Conservation (phyloP, 2,329 filamentous ascomycete species). For the Cladosporium sp. region DNA sequence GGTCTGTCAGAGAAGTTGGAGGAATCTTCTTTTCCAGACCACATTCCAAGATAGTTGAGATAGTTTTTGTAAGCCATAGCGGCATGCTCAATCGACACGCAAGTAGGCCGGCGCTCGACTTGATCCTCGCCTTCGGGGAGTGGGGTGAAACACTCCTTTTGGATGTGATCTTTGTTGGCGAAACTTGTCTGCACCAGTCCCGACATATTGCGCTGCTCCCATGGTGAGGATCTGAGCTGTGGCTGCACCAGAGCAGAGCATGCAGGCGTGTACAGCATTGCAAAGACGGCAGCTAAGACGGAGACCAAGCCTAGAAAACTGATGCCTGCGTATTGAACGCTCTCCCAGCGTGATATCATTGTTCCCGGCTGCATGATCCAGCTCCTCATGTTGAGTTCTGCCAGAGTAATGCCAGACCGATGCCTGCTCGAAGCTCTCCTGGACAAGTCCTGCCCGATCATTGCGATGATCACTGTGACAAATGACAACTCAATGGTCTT, state of each 20-base stretch:
- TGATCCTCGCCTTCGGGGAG: constrained; percentile 49
- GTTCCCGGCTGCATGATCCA: constrained; percentile 64
- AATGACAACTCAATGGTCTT: constrained; percentile 78
- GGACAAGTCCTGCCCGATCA: constrained; percentile 73
- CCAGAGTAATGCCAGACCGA: constrained; percentile 64
- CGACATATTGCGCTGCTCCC: constrained; percentile 51
- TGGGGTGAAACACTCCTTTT: constrained; percentile 61
- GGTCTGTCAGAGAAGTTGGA: constrained; percentile 48
- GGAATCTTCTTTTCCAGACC: constrained; percentile 45
- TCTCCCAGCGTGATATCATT: constrained; percentile 68
- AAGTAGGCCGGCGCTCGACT: constrained; percentile 52
- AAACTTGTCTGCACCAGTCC: constrained; percentile 63
- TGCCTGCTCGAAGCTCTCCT: constrained; percentile 63
- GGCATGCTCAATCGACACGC: constrained; percentile 68
- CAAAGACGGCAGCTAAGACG: constrained; percentile 63
- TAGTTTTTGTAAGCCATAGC: constrained; percentile 71
- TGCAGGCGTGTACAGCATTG: constrained; percentile 74
- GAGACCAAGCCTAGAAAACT: constrained; percentile 66
- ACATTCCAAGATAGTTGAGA: constrained; percentile 47
- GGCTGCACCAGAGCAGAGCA: constrained; percentile 74
- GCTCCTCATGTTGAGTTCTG: constrained; percentile 74
- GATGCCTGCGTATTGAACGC: constrained; percentile 62
- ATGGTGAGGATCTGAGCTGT: constrained; percentile 62
- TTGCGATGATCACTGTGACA: constrained; percentile 73
- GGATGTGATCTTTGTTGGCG: constrained; percentile 61